Evolutionary conservation across 164 flowering plant genomes (phyloP).

Genomic region (Piper betle): DNA sequence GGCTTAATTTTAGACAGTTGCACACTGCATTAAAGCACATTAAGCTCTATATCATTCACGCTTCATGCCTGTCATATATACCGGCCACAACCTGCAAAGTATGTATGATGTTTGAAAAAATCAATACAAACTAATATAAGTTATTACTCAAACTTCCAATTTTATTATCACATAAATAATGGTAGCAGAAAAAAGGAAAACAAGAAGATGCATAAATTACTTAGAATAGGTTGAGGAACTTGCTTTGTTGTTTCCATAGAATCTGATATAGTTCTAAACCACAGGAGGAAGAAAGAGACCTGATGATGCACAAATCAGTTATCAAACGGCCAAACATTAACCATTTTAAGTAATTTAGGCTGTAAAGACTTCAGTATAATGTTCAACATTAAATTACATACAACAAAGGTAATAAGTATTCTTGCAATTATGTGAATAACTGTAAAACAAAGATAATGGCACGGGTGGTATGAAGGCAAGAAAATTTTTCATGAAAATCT

Average conservation of each 20-base stretch:
- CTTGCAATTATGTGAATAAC: too few species aligned
- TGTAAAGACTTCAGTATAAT: background rate
- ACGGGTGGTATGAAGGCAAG: too few species aligned
- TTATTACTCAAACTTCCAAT: too few species aligned
- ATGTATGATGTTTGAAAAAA: background rate
- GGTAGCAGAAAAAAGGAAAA: too few species aligned
- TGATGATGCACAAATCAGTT: slow-evolving; percentile 15
- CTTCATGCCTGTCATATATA: slow-evolving; percentile 12
- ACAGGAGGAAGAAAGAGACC: slow-evolving; percentile 96
- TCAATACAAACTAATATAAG: background rate
- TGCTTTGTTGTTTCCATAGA: slow-evolving; percentile 61
- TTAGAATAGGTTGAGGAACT: slow-evolving; percentile 60
- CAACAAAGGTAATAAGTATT: too few species aligned
- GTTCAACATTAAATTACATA: too few species aligned
- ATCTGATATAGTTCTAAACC: slow-evolving; percentile 86
- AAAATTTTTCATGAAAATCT: too few species aligned
- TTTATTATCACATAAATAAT: too few species aligned
- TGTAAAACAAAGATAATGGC: too few species aligned
- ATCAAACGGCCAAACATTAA: background rate
- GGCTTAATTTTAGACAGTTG: background rate
- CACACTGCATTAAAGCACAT: background rate
- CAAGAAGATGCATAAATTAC: slow-evolving; percentile 28
- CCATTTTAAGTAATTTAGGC: background rate
- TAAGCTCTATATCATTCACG: background rate
- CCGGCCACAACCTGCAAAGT: slow-evolving; percentile 17